phyloP scores from a whole-genome alignment of 192 early-diverging fungal genomes.

The Backusella tuberculispora region DNA sequence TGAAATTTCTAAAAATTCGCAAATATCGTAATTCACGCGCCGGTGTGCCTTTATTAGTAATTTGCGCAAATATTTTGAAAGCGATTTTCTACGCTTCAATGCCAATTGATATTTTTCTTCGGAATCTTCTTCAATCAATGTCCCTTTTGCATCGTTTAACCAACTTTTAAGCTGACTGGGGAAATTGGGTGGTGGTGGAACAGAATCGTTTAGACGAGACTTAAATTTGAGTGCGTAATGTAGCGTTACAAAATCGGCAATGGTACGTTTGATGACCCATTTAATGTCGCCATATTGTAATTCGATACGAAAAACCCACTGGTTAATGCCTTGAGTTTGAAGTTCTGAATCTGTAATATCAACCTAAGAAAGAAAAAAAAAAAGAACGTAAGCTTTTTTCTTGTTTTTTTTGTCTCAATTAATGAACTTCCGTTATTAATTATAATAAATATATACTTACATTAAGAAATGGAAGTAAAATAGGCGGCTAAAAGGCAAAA shows the following conservation, averaged over 20 bases:
- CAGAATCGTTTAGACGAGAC: conserved; percentile 35
- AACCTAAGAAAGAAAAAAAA: conserved; percentile 12
- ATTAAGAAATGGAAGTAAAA: conserved; percentile 23
- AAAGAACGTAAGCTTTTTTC: neutral
- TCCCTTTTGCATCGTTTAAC: conserved; percentile 28
- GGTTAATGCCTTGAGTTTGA: conserved; percentile 28
- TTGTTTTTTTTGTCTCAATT: neutral
- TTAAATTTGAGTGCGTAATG: conserved; percentile 64
- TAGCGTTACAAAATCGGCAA: conserved; percentile 68
- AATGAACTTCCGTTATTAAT: neutral
- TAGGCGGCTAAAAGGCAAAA: conserved; percentile 25
- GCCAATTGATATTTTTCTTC: conserved; percentile 51
- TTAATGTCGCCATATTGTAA: conserved; percentile 74
- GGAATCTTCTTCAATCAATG: neutral
- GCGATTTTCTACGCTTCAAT: conserved; percentile 53
- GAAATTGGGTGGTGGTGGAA: conserved; percentile 41
- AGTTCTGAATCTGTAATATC: conserved; percentile 39
- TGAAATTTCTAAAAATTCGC: conserved; percentile 78
- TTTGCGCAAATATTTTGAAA: conserved; percentile 66
- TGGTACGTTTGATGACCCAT: conserved; percentile 72
- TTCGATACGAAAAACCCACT: conserved; percentile 45
- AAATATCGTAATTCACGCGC: conserved; percentile 67
- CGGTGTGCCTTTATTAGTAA: conserved; percentile 64
- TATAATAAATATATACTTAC: neutral
- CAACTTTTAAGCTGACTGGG: conserved; percentile 38